Evolutionary conservation across 2,329 filamentous ascomycete genomes (phyloP).

Genomic region (Cyphellophora europaea): DNA sequence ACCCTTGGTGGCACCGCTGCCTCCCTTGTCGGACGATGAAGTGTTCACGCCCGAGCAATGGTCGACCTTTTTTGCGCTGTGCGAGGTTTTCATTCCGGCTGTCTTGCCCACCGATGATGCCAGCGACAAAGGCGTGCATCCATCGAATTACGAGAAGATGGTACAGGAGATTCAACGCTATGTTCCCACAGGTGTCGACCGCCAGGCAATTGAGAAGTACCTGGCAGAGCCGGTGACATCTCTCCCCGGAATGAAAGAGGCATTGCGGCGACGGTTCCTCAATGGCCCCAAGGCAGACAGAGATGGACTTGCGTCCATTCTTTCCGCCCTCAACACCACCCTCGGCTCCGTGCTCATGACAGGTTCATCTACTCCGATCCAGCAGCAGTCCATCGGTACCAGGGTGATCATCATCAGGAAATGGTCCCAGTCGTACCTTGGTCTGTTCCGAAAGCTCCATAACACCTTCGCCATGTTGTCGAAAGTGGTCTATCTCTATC

Average conservation of each 20-base stretch:
- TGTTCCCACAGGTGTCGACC: conserved; percentile 24
- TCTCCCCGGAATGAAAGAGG: conserved; percentile 40
- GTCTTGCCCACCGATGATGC: conserved; percentile 32
- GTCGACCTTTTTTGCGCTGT: conserved; percentile 47
- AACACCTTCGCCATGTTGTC: conserved; percentile 40
- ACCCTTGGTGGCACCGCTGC: conserved; percentile 27
- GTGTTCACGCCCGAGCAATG: conserved; percentile 48
- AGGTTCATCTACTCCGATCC: conserved; percentile 45
- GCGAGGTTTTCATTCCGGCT: conserved; percentile 48
- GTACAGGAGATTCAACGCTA: conserved; percentile 19
- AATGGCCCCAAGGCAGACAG: conserved; percentile 37
- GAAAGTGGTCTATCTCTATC: conserved; percentile 44
- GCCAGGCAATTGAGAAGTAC: conserved; percentile 32
- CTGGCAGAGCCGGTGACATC: conserved; percentile 39
- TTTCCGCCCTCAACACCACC: conserved; percentile 46
- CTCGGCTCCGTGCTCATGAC: conserved; percentile 49
- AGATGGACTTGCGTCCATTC: conserved; percentile 41
- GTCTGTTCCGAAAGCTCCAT: conserved; percentile 41
- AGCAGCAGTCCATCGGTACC: conserved; percentile 43
- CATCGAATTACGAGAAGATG: conserved; percentile 2
- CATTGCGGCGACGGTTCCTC: conserved; percentile 38
- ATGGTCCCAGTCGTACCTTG: conserved; percentile 45
- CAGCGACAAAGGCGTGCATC: conserved; percentile 12
- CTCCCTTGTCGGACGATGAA: conserved; percentile 36
- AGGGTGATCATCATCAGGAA: conserved; percentile 43